Base-by-base conservation (phyloP, 148 eudicot genomes). In the Camellia lanceoleosa region DNA sequence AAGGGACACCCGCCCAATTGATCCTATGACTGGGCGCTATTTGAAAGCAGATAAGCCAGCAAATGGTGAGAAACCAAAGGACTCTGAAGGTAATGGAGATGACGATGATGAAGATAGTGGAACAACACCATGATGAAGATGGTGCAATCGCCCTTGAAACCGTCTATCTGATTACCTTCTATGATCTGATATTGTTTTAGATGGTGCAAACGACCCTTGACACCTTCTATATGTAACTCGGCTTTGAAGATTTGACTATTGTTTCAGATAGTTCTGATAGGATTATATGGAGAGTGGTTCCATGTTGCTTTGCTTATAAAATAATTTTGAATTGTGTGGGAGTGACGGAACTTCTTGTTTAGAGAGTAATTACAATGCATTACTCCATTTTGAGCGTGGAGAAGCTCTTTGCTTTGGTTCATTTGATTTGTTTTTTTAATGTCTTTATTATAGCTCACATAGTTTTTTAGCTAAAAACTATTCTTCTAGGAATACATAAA, bases 11-110 rank as follows among this genome's bases (percentile, higher is more conserved):
- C 91, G 92, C 7, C 91, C 89, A 5, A 82, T 95, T 46, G 87
- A 95, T 81, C 91, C 94, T 18, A 81, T 93, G 94, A 89, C 92
- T 44, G 97, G 97, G 38, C 90, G 94, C 41, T 73, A 86, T 86
- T 46, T 88, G 88, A 80, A 82, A 56, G 76, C 86, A 1, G 90
- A 81, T 77, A 87, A 81, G 23, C 67, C 82, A 61, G 72, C 74
- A 72, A 84, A 30, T 14, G 64, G 68, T 62, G 69, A 60, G 56
- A 69, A 76, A 66, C 60, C 88, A 13, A 81, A 72, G 13, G 85
- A 75, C 68, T 41, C 82, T 12, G 68, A 59, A 19, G 83, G 78
- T 2, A 77, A 80, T 8, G 82, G 77, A 66, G 87, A 78, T 13
- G 79, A 69, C 18, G 86, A 76, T 23, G 30, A 23, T 46, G 84